Percentiles rank a stretch among this genome's conserved stretches.
Evolutionary conservation across 495 filamentous ascomycete genomes (phyloP).

Genomic region (Tuber calosporum): DNA sequence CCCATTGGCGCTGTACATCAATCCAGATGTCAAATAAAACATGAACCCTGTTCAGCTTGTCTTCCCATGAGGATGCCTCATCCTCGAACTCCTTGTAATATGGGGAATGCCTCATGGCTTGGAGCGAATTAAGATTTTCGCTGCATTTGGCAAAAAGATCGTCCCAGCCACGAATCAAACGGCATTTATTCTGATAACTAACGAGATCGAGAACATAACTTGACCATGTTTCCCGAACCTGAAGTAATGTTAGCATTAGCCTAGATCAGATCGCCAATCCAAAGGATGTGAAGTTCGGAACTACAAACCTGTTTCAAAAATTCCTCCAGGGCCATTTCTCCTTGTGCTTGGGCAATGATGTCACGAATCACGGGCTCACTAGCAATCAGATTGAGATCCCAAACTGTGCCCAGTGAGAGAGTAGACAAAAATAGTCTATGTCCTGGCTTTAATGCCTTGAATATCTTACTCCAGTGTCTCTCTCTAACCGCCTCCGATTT

Average conservation of each 20-base stretch:
- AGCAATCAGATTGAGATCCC: conserved; percentile 83
- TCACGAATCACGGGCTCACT: conserved; percentile 81
- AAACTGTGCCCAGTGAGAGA: conserved; percentile 91
- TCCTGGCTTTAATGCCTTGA: conserved; percentile 82
- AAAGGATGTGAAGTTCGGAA: background rate
- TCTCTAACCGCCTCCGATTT: conserved; percentile 96
- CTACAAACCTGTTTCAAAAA: conserved; percentile 72
- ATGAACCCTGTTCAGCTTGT: conserved; percentile 94
- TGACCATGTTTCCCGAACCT: conserved; percentile 85
- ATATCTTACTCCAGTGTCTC: conserved; percentile 94
- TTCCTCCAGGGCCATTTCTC: conserved; percentile 97
- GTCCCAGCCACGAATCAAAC: conserved; percentile 95
- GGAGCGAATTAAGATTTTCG: conserved; percentile 92
- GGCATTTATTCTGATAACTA: conserved; percentile 94
- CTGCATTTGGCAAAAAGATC: conserved; percentile 97
- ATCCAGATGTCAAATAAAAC: conserved; percentile 99
- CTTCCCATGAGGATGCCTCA: conserved; percentile 92
- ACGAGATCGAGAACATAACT: conserved; percentile 89
- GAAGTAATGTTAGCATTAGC: conserved; percentile 13
- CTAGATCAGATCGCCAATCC: background rate
- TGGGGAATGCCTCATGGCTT: conserved; percentile 97
- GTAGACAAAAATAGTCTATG: conserved; percentile 87
- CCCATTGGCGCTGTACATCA: conserved; percentile 98
- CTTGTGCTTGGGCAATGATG: conserved; percentile 91
- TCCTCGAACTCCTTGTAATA: conserved; percentile 99